Conservation (phyloP, 345 rosid genomes). For the Populus davidiana region DNA sequence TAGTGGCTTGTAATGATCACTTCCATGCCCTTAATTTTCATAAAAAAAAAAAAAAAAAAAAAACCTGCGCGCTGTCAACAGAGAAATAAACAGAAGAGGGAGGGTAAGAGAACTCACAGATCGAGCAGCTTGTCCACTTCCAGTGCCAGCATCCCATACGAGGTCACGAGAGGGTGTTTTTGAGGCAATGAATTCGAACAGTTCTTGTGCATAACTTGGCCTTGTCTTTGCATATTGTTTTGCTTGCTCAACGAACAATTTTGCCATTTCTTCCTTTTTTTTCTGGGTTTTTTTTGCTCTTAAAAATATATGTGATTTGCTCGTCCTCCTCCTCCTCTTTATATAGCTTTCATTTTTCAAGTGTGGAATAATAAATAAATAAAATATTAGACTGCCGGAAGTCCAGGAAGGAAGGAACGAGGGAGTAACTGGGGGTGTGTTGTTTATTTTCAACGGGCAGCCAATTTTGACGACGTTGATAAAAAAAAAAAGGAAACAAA, state of each 20-base stretch:
- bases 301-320: neutral
- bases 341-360: neutral
- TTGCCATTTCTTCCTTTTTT: slow-evolving; percentile 41
- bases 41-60: neutral
- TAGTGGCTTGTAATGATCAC: too few relatives aligned
- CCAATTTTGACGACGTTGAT: neutral
- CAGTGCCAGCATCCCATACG: slow-evolving; percentile 90
- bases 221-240: slow-evolving; percentile 57
- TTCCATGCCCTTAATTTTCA: too few relatives aligned
- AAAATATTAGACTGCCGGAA: neutral
- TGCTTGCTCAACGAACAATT: slow-evolving; percentile 73
- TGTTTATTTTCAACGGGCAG: neutral
- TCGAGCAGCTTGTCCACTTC: slow-evolving; percentile 78
- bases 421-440: too few relatives aligned
- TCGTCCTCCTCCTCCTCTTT: neutral
- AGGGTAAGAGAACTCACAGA: slow-evolving; percentile 42
- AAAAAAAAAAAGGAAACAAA: too few relatives aligned
- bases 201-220: slow-evolving; percentile 62
- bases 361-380: neutral
- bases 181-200: slow-evolving; percentile 70
- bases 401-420: neutral
- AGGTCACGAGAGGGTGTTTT: slow-evolving; percentile 61
- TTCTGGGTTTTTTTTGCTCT: neutral
- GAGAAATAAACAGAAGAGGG: neutral
- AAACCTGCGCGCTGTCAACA: too few relatives aligned